A percentile compares a stretch with the other conserved stretches of the same genome.
Conservation (phyloP, 768 basidiomycete genomes). For the Collybia nuda region DNA sequence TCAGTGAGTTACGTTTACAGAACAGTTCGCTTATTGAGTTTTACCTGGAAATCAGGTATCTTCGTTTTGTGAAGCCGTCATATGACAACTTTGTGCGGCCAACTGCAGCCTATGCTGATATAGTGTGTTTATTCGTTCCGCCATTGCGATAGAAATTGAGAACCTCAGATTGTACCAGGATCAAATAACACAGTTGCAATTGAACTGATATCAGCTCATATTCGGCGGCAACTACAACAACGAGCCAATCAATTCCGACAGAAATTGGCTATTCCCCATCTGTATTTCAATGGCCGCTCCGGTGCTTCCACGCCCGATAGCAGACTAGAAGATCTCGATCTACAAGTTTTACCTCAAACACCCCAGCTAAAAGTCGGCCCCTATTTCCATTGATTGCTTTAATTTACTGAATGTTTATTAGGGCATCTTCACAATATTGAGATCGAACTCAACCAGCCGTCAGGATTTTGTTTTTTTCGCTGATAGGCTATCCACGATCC, state of each 20-base stretch:
- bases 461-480: constrained; percentile 94
- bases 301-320: constrained; percentile 37
- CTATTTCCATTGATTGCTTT: not conserved
- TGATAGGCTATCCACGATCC: constrained; percentile 80
- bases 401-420: constrained; percentile 23
- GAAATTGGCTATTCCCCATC: constrained; percentile 62
- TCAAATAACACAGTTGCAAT: constrained; percentile 88
- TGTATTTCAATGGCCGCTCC: constrained; percentile 32
- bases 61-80: constrained; percentile 93
- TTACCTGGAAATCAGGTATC: constrained; percentile 52
- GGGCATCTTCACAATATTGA: constrained; percentile 89
- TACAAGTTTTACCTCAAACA: constrained; percentile 74
- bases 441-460: constrained; percentile 65
- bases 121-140: constrained; percentile 46
- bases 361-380: constrained; percentile 70
- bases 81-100: constrained; percentile 94
- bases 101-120: constrained; percentile 84
- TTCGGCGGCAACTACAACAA: constrained; percentile 80
- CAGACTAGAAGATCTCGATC: constrained; percentile 44
- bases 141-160: not conserved
- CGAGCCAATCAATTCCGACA: constrained; percentile 73
- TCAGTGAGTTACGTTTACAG: constrained; percentile 51
- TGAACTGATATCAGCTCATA: constrained; percentile 89
- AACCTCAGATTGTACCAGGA: constrained; percentile 87
- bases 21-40: not conserved